These are phyloP conservation scores for Venturiaceae sp. DNA, from an alignment of 2,329 filamentous ascomycete species.

Conservation along the genomic window DNA sequence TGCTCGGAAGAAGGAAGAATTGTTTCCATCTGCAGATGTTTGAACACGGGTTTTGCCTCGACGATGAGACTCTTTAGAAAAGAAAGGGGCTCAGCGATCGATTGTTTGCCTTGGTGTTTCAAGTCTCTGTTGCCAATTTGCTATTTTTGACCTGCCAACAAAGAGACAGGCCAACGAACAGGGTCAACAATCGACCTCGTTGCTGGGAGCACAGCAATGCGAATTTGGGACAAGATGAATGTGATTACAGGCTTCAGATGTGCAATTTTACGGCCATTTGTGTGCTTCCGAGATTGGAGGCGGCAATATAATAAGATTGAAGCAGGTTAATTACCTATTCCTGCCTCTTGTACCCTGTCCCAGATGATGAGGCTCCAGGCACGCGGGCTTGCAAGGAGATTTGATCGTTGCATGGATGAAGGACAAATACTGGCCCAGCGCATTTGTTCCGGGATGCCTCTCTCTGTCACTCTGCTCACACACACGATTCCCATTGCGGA, in stretches of 20 bases:
- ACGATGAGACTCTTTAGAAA: too few species aligned
- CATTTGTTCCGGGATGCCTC: not conserved
- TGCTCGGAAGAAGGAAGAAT: not conserved
- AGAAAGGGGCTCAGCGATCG: not conserved
- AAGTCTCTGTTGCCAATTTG: too few species aligned
- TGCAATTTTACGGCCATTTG: not conserved
- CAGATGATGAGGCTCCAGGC: not conserved
- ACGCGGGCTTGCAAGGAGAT: not conserved
- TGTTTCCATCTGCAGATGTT: not conserved
- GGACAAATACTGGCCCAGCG: not conserved
- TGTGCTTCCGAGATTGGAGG: not conserved
- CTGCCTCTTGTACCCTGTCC: not conserved
- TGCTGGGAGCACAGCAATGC: not conserved
- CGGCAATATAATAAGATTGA: conserved; percentile 2
- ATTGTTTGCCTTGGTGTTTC: not conserved
- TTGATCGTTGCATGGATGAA: not conserved
- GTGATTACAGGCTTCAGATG: not conserved
- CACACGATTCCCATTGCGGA: not conserved
- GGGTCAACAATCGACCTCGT: not conserved
- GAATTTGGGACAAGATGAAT: not conserved
- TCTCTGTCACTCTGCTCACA: not conserved
- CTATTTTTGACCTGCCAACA: not conserved
- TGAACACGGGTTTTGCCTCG: not conserved
- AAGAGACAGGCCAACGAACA: not conserved
- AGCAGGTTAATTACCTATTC: not conserved